phyloP scores from a whole-genome alignment of 2,329 filamentous ascomycete species.

The Trichoderma arundinaceum region DNA sequence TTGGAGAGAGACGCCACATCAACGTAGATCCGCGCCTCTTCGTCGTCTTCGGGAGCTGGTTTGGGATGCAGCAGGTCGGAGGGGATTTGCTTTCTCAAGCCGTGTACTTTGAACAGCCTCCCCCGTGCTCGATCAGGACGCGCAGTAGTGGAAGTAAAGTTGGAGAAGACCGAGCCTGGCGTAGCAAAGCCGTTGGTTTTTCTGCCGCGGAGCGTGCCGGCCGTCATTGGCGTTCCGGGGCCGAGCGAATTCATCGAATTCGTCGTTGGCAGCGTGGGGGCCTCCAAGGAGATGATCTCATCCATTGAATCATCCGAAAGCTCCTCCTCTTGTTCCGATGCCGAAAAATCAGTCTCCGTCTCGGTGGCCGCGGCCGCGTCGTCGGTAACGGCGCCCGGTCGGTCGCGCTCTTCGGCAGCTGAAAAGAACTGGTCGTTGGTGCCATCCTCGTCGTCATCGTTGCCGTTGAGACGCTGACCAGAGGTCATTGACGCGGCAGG shows the following conservation, averaged over 20 bases:
- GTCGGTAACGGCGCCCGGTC: conserved; percentile 63
- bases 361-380: conserved; percentile 65
- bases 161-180: conserved; percentile 88
- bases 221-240: conserved; percentile 78
- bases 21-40: conserved; percentile 88
- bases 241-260: conserved; percentile 73
- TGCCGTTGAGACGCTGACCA: conserved; percentile 57
- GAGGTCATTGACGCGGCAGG: conserved; percentile 54
- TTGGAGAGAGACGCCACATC: conserved; percentile 84
- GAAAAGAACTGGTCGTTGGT: conserved; percentile 93
- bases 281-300: conserved; percentile 88
- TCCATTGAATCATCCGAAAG: conserved; percentile 91
- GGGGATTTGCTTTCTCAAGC: conserved; percentile 72
- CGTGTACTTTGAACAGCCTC: conserved; percentile 83
- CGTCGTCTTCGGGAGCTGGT: conserved; percentile 77
- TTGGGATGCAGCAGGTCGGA: conserved; percentile 84
- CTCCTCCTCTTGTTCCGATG: conserved; percentile 70
- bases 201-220: conserved; percentile 63
- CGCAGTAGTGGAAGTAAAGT: conserved; percentile 82
- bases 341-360: conserved; percentile 67
- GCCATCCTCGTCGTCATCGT: conserved; percentile 72
- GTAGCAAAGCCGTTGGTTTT: conserved; percentile 76
- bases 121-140: conserved; percentile 73
- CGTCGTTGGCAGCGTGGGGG: conserved; percentile 77
- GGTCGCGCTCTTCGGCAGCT: conserved; percentile 79